Evolutionary conservation across 2,329 filamentous ascomycete species (phyloP), one percentile per base, ranked within the genome.

Genomic region (Coniochaeta hoffmannii): DNA sequence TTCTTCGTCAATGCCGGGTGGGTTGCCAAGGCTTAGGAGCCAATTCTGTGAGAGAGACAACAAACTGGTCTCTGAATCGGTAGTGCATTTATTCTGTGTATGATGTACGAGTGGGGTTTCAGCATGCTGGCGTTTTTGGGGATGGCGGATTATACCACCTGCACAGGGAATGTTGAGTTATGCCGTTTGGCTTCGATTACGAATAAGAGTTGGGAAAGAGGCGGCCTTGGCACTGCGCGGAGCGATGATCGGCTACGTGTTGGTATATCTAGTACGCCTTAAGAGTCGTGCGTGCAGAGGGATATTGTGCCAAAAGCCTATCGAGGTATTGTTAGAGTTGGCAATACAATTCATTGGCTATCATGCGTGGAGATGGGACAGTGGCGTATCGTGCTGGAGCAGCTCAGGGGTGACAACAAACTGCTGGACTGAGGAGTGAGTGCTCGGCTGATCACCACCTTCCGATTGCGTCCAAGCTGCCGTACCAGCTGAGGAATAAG

Each of bases 1-100:
- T 97, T 97, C 68, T 92, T 97, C 74, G 89, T 96, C 59, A 89
- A 91, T 67, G 86, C 86, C 55, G 94, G 93, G 2, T 97, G 93
- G 91, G 86, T 97, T 58, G 88, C 86, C 31, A 94, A 95, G 75
- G 88, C 86, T 26, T 95, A 51, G 49, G 28, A 11, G 28, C 41
- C 4, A n/a, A 26, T 19, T 17, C 2, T 24, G 41, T 46, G 19
- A n/a, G 10, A n/a, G 12, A n/a, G n/a, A n/a, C n/a, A n/a, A 46
- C 22, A 22, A n/a, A 28, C 41, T 24, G 41, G 24, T n/a, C n/a
- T n/a, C 19, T 46, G 41, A 22, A 8, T 46, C 24, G 41, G 41
- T 46, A 5, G 17, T 10, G 8, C 24, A 2, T 28, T 6, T 46
- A 12, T 28, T 46, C 24, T 17, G 19, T n/a, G 22, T 26, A 28